phyloP scores from a whole-genome alignment of 805 yeast genomes.

The Maudiozyma pseudohumilis region DNA sequence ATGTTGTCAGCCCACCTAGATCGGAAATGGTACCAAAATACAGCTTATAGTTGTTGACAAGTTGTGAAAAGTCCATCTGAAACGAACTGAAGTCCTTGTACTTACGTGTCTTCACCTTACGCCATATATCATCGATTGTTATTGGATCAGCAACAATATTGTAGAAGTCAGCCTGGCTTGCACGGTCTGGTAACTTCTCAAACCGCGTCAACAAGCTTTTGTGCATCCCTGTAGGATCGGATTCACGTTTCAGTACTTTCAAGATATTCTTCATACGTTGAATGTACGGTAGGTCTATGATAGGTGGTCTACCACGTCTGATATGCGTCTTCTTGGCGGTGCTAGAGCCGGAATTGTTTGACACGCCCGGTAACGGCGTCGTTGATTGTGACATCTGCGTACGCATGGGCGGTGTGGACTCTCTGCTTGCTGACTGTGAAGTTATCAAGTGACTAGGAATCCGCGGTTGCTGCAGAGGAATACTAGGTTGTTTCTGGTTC shows the following conservation, averaged over 20 bases:
- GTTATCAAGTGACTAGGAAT: neutral
- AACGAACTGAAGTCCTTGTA: slow-evolving; percentile 69
- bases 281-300: slow-evolving; percentile 46
- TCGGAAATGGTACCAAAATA: slow-evolving; percentile 42
- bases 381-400: too few species aligned
- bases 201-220: slow-evolving; percentile 51
- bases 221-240: slow-evolving; percentile 38
- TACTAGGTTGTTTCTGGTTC: too few species aligned
- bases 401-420: too few species aligned
- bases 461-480: too few species aligned
- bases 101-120: slow-evolving; percentile 76
- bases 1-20: slow-evolving; percentile 49
- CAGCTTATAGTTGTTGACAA: slow-evolving; percentile 64
- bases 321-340: slow-evolving; percentile 20
- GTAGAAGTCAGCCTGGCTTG: slow-evolving; percentile 34
- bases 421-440: too few species aligned
- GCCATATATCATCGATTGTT: slow-evolving; percentile 62
- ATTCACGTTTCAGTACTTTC: slow-evolving; percentile 68
- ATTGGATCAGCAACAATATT: slow-evolving; percentile 48
- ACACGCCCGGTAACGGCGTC: neutral
- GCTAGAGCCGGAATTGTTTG: neutral
- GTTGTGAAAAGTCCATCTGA: slow-evolving; percentile 61
- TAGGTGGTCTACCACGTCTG: slow-evolving; percentile 30
- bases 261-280: slow-evolving; percentile 81
- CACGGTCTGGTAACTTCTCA: slow-evolving; percentile 69